phyloP scores from a whole-genome alignment of 192 early-diverging fungal species.

The Coemansia sp. region DNA sequence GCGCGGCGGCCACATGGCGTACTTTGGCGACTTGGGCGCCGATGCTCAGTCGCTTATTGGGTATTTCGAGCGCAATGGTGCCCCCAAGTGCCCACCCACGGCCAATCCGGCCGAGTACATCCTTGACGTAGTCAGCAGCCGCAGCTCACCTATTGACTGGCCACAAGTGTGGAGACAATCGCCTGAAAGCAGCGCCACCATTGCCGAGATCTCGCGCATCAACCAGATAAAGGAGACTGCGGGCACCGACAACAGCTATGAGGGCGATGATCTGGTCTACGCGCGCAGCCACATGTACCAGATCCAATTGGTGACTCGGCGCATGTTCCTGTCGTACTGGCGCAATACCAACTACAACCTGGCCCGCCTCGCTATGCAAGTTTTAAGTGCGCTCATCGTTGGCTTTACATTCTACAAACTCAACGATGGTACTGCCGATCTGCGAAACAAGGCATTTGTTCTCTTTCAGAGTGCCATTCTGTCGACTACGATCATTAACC shows the following conservation, averaged over 20 bases:
- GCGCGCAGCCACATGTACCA: conserved; percentile 49
- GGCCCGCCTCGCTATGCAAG: conserved; percentile 58
- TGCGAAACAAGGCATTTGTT: conserved; percentile 61
- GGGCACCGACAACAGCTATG: conserved; percentile 7
- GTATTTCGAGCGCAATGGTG: conserved; percentile 77
- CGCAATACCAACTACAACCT: conserved; percentile 69
- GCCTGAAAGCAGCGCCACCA: conserved; percentile 21
- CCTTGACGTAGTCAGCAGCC: conserved; percentile 75
- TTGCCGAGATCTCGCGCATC: conserved; percentile 44
- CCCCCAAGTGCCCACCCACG: conserved; percentile 57
- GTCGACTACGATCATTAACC: conserved; percentile 59
- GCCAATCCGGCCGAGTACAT: conserved; percentile 89
- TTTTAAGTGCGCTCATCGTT: conserved; percentile 59
- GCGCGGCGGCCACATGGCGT: conserved; percentile 76
- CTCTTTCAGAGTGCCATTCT: conserved; percentile 54
- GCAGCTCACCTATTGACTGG: conserved; percentile 54
- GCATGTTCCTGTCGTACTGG: conserved; percentile 71
- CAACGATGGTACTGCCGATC: conserved; percentile 51
- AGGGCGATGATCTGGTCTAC: conserved; percentile 22
- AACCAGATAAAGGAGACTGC: conserved; percentile 23
- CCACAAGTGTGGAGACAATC: conserved; percentile 53
- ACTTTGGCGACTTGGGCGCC: conserved; percentile 75
- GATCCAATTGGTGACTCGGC: conserved; percentile 57
- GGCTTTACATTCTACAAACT: conserved; percentile 71
- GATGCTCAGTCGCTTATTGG: conserved; percentile 62